Base-by-base conservation (phyloP, 768 basidiomycete species). In the Vishniacozyma victoriae region DNA sequence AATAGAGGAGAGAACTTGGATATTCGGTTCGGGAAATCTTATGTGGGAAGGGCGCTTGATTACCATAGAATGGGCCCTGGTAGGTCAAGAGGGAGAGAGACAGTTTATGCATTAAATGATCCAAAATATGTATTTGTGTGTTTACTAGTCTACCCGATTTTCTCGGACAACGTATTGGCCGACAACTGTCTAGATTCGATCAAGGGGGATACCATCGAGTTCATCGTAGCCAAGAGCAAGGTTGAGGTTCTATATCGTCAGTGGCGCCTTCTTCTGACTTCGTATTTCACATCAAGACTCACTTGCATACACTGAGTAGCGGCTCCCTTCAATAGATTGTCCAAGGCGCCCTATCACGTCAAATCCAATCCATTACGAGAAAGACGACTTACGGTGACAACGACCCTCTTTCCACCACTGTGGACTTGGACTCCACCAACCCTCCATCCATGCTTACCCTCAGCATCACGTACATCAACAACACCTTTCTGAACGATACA, bases 251-350 rank as follows among this genome's bases (percentile, higher is more conserved):
- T 91, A 59, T 7, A 27, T 14, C 20, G 18, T 19, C 48, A 13
- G 37, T 18, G 7, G 36, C 36, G 12, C 20, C 27, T 39, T 51
- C 41, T 37, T 33, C 44, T 13, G 33, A 19, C 16, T 26, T 25
- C 23, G 6, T 13, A 20, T 46, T 37, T 33, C 6, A 35, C 18
- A 22, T 14, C 27, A 45, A 20, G n/a, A 73, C 82, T 16, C 42
- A 89, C 87, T 79, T 93, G 91, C 54, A 99, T 69, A 71, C 93
- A 96, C 72, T 99, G 95, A n/a, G 93, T 97, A 15, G 95, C 95
- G 41, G 95, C 95, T 5, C 95, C 95, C 72, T 99, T 99, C 54
- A 99, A 77, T 48, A 99, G 75, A 75, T 99, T 99, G 69, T 99
- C 95, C 62, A 99, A 74, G 0, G 91, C 91, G 41, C 89, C 93